A percentile compares a stretch with the other conserved stretches of the same genome.
These are phyloP conservation scores for Monilinia fructigena DNA, from an alignment of 2,329 filamentous ascomycete species.

Conservation along the genomic window DNA sequence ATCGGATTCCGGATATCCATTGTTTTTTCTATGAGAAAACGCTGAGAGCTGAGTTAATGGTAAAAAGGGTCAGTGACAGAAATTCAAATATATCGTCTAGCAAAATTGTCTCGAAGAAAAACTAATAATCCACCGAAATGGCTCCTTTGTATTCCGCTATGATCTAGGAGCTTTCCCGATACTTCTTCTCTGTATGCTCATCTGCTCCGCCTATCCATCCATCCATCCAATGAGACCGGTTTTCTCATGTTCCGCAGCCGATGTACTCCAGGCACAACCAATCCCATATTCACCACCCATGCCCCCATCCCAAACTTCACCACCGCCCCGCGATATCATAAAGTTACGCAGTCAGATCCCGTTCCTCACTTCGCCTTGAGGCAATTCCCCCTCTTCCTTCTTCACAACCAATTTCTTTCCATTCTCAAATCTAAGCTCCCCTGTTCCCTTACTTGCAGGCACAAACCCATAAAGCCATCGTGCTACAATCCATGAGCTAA, in stretches of 20 bases:
- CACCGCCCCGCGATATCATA: no score
- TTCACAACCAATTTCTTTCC: conserved; percentile 31
- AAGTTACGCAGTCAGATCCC: neutral
- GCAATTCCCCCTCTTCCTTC: conserved; percentile 32
- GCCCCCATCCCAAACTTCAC: no score
- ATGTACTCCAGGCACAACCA: neutral
- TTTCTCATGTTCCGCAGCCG: neutral
- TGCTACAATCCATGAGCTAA: conserved; percentile 55
- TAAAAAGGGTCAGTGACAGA: neutral
- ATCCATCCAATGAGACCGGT: neutral
- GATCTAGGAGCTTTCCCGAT: neutral
- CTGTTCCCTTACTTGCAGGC: conserved; percentile 29
- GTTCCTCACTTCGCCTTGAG: conserved; percentile 24
- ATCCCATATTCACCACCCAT: neutral
- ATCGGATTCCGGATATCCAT: neutral
- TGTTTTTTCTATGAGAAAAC: neutral
- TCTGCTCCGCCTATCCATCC: no score
- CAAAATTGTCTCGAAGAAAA: neutral
- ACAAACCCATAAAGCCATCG: conserved; percentile 48
- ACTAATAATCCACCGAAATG: neutral
- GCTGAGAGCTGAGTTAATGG: neutral
- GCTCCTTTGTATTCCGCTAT: no score
- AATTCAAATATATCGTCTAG: neutral
- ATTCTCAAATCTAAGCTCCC: conserved; percentile 30
- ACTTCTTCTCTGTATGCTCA: neutral